Conservation (phyloP, 257 asterid genomes). For the Mitragyna speciosa region DNA sequence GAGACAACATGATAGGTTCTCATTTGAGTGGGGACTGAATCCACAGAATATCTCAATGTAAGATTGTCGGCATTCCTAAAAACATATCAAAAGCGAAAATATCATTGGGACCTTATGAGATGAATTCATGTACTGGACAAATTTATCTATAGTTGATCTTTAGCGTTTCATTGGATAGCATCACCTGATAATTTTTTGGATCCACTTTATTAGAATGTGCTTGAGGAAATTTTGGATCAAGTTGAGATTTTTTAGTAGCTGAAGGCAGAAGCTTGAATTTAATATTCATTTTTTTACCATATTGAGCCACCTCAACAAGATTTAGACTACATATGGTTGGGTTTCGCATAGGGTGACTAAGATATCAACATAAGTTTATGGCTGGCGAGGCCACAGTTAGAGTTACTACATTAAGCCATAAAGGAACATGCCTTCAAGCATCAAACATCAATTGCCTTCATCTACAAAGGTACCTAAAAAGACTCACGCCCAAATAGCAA, state of each 20-base stretch:
- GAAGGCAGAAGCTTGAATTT: neutral
- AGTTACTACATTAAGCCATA: neutral
- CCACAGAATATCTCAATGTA: neutral
- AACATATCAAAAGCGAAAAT: no score
- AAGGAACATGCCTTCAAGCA: neutral
- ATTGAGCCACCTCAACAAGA: neutral
- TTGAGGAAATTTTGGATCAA: neutral
- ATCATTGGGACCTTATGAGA: no score
- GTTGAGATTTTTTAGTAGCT: neutral
- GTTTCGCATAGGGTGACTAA: neutral
- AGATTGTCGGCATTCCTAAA: no score
- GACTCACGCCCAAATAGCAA: neutral
- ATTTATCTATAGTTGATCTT: neutral
- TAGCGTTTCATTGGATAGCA: neutral
- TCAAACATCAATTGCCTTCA: neutral
- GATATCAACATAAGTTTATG: neutral
- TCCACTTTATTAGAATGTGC: neutral
- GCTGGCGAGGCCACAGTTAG: neutral
- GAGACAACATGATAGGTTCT: neutral
- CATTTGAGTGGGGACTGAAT: neutral
- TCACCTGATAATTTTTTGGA: neutral
- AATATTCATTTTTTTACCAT: neutral
- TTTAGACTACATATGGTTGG: neutral
- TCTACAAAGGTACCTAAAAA: no score
- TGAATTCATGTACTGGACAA: no score